Evolutionary conservation across 1,284 basidiomycete species (phyloP).

Genomic region (Sporisorium graminicola): DNA sequence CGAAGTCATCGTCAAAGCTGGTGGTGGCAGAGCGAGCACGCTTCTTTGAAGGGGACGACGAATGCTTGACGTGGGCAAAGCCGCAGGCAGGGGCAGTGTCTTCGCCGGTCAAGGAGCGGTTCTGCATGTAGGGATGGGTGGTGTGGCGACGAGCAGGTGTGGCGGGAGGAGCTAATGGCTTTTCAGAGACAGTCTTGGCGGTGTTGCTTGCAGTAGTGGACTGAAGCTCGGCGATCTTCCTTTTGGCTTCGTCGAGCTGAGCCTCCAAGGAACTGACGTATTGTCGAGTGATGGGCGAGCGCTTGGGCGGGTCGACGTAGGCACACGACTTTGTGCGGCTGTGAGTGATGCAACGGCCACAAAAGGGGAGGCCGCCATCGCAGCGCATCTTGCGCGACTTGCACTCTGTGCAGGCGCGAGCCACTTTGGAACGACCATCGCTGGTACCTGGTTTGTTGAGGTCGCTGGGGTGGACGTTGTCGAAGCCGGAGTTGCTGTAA

Average conservation of each 20-base stretch:
- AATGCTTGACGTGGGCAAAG: constrained; percentile 9
- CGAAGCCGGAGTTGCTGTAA: constrained; percentile 40
- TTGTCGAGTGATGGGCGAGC: constrained; percentile 54
- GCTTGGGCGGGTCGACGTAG: constrained; percentile 54
- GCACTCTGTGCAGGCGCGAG: constrained; percentile 53
- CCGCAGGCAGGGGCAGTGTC: constrained; percentile 15
- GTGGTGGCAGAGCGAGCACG: constrained; percentile 30
- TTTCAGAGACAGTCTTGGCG: constrained; percentile 14
- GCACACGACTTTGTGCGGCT: constrained; percentile 57
- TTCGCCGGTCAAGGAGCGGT: constrained; percentile 51
- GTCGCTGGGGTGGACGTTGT: constrained; percentile 48
- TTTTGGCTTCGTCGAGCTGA: constrained; percentile 47
- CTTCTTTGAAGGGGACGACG: constrained; percentile 36
- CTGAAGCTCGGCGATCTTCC: constrained; percentile 42
- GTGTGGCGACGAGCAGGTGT: constrained; percentile 25
- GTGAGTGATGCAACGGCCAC: constrained; percentile 54
- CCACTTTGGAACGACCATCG: constrained; percentile 51
- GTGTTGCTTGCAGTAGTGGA: constrained; percentile 5
- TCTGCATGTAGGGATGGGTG: constrained; percentile 34
- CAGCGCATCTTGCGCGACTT: constrained; percentile 58
- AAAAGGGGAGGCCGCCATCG: constrained; percentile 56
- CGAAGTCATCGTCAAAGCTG: constrained; percentile 17
- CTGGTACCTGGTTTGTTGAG: constrained; percentile 46
- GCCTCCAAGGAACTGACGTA: constrained; percentile 52
- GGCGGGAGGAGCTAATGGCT: constrained; percentile 14